Conservation (phyloP, 768 basidiomycete species). For the Lentinus brumalis region DNA sequence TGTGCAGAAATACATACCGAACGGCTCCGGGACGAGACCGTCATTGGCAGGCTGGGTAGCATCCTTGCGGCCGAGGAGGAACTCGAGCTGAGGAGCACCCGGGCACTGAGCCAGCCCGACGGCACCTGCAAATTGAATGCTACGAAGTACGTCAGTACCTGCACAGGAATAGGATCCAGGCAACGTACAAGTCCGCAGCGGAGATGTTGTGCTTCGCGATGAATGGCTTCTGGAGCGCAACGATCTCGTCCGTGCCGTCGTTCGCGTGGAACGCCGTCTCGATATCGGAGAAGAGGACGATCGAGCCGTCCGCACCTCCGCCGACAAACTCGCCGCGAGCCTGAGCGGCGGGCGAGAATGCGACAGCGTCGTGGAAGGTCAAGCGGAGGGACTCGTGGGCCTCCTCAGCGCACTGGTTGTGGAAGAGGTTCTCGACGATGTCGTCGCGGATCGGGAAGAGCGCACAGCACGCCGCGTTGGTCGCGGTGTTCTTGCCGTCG, state of each 20-base stretch:
- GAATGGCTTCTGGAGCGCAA: slow-evolving; percentile 39
- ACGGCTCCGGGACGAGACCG: slow-evolving; percentile 22
- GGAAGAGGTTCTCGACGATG: slow-evolving; percentile 30
- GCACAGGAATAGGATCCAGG: not conserved
- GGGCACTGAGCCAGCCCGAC: slow-evolving; percentile 39
- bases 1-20: not conserved
- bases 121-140: slow-evolving; percentile 38
- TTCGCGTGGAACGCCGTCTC: slow-evolving; percentile 49
- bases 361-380: slow-evolving; percentile 31
- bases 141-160: slow-evolving; percentile 1
- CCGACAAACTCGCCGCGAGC: slow-evolving; percentile 24
- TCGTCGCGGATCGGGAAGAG: slow-evolving; percentile 34
- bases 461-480: slow-evolving; percentile 33
- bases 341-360: slow-evolving; percentile 20
- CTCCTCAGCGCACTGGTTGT: slow-evolving; percentile 32
- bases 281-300: slow-evolving; percentile 44
- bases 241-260: slow-evolving; percentile 42
- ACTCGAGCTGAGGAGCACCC: slow-evolving; percentile 38
- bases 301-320: slow-evolving; percentile 47
- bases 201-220: slow-evolving; percentile 38
- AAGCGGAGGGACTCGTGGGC: slow-evolving; percentile 27
- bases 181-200: slow-evolving; percentile 49
- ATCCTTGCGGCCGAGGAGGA: slow-evolving; percentile 34
- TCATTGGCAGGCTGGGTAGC: slow-evolving; percentile 18
- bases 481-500: slow-evolving; percentile 30